Evolutionary conservation across 495 filamentous ascomycete species (phyloP).

Genomic region (Aspergillus affinis): DNA sequence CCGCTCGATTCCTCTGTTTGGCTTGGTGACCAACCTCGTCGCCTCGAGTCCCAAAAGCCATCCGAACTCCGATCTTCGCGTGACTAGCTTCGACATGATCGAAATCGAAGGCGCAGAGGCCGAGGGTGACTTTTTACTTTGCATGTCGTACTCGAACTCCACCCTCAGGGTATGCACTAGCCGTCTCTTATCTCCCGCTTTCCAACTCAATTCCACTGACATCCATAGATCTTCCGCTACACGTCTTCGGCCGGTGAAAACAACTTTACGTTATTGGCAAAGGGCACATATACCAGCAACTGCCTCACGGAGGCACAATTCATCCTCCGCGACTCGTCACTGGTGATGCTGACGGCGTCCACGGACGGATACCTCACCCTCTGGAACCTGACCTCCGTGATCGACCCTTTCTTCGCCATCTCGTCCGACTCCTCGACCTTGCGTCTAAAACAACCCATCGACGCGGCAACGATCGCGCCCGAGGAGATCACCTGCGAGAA

Average conservation of each 20-base stretch:
- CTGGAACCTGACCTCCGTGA: constrained; percentile 46
- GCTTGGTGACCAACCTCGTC: constrained; percentile 62
- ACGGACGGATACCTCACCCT: constrained; percentile 62
- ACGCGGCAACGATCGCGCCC: constrained; percentile 14
- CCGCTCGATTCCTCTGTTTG: constrained; percentile 47
- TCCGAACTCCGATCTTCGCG: constrained; percentile 67
- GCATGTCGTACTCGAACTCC: constrained; percentile 77
- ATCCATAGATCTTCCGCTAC: constrained; percentile 59
- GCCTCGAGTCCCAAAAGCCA: constrained; percentile 58
- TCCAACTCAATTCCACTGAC: constrained; percentile 6
- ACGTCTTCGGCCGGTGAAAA: constrained; percentile 26
- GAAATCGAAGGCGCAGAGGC: constrained; percentile 33
- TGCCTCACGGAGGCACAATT: constrained; percentile 76
- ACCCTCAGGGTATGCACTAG: constrained; percentile 53
- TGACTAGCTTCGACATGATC: constrained; percentile 68
- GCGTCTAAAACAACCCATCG: constrained; percentile 22
- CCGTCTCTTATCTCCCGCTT: neutral
- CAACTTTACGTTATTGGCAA: constrained; percentile 54
- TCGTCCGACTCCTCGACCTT: constrained; percentile 14
- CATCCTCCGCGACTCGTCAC: constrained; percentile 24
- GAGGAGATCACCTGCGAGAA: constrained; percentile 33
- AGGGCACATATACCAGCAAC: constrained; percentile 68
- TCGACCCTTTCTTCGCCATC: constrained; percentile 35
- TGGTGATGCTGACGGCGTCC: constrained; percentile 54
- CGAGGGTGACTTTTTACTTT: constrained; percentile 49